Evolutionary conservation across 1,284 basidiomycete species (phyloP).

Genomic region (Ganoderma meredithae): DNA sequence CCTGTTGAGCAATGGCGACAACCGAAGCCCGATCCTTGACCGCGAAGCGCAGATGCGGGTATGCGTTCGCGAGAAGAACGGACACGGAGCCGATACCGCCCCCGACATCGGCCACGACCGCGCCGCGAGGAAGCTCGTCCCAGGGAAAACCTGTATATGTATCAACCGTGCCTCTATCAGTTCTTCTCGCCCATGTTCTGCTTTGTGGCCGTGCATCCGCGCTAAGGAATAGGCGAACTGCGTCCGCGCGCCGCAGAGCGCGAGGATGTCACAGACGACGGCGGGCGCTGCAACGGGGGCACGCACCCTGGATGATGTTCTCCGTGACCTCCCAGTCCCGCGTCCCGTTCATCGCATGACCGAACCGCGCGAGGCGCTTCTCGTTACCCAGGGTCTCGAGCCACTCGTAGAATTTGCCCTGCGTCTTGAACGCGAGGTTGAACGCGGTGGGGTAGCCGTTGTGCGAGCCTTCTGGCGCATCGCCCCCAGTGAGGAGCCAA

Average conservation of each 20-base stretch:
- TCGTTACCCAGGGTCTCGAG: slow-evolving; percentile 28
- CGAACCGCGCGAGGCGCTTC: slow-evolving; percentile 24
- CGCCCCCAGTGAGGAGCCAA: slow-evolving; percentile 23
- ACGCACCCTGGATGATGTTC: slow-evolving; percentile 30
- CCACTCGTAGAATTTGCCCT: slow-evolving; percentile 25
- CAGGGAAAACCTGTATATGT: slow-evolving; percentile 65
- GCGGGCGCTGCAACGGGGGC: background rate
- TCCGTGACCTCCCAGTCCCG: slow-evolving; percentile 30
- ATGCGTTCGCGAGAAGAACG: slow-evolving; percentile 33
- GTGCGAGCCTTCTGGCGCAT: background rate
- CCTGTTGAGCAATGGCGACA: slow-evolving; percentile 30
- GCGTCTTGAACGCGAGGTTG: slow-evolving; percentile 40
- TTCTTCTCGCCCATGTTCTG: background rate
- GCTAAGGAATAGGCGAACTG: background rate
- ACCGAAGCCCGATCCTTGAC: slow-evolving; percentile 47
- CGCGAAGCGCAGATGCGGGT: slow-evolving; percentile 34
- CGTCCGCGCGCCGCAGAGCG: background rate
- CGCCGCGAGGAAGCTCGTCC: slow-evolving; percentile 56
- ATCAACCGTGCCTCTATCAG: background rate
- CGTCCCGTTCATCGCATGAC: slow-evolving; percentile 31
- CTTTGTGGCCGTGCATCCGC: background rate
- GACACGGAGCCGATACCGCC: slow-evolving; percentile 43
- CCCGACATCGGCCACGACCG: slow-evolving; percentile 46
- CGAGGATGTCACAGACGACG: background rate
- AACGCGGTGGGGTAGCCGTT: slow-evolving; percentile 21